A percentile compares a stretch with the other conserved stretches of the same genome.
Conservation (phyloP, 2,329 filamentous ascomycete genomes). For the Aschersonia sp. region DNA sequence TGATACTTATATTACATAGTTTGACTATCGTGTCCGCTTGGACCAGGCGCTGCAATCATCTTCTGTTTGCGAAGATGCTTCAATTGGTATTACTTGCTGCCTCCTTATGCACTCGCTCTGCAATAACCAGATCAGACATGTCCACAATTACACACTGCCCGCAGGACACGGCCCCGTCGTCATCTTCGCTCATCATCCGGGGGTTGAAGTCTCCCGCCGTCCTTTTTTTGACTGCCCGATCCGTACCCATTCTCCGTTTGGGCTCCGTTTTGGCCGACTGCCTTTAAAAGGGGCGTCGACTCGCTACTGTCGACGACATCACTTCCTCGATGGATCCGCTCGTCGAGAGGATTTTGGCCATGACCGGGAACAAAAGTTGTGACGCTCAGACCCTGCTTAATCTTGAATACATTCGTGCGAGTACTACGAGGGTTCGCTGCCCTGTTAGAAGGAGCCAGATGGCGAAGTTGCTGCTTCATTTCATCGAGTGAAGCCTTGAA, state of each 20-base stretch:
- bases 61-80: no score
- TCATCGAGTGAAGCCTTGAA: slow-evolving; percentile 47
- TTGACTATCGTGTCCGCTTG: no score
- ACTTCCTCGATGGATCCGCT: background rate
- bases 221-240: slow-evolving; percentile 4
- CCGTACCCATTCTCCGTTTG: slow-evolving; percentile 5
- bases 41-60: no score
- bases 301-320: slow-evolving; percentile 3
- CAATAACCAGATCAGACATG: background rate
- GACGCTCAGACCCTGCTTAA: slow-evolving; percentile 32
- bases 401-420: slow-evolving; percentile 48
- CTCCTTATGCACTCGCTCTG: background rate
- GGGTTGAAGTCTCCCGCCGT: background rate
- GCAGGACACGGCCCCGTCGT: background rate
- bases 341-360: slow-evolving; percentile 4
- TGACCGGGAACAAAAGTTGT: slow-evolving; percentile 5
- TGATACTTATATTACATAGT: no score
- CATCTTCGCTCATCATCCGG: background rate
- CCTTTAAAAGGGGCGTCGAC: slow-evolving; percentile 6
- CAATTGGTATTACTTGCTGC: background rate
- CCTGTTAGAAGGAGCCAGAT: slow-evolving; percentile 50
- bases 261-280: slow-evolving; percentile 1
- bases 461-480: slow-evolving; percentile 45
- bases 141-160: background rate
- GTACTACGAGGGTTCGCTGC: slow-evolving; percentile 48